These are phyloP conservation scores for Leishmania turanica DNA, from an alignment of 208 protist genomes.

Conservation along the genomic window DNA sequence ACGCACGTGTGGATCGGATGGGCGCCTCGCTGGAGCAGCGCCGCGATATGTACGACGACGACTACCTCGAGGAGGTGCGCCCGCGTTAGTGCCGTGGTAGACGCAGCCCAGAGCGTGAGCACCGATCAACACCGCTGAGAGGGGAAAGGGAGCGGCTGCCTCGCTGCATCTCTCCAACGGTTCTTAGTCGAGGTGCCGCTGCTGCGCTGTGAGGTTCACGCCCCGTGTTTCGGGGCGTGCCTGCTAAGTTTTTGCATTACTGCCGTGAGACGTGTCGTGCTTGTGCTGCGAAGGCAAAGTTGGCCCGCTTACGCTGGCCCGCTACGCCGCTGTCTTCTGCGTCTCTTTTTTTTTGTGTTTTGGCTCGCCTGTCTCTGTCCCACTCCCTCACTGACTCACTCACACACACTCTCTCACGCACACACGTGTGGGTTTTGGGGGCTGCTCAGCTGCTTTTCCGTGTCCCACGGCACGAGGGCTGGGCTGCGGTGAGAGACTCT, in stretches of 20 bases:
- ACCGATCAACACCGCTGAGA: neutral
- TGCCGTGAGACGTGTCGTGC: neutral
- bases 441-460: neutral
- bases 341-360: neutral
- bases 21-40: slow-evolving; percentile 65
- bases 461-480: neutral
- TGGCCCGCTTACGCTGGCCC: neutral
- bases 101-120: neutral
- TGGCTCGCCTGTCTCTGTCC: neutral
- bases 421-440: neutral
- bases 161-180: neutral
- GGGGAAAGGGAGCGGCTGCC: neutral
- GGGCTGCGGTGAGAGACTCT: neutral
- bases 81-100: slow-evolving; percentile 34
- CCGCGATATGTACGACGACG: slow-evolving; percentile 75
- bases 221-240: neutral
- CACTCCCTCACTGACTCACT: neutral
- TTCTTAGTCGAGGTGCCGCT: neutral
- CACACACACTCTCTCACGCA: neutral
- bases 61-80: slow-evolving; percentile 85
- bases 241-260: neutral
- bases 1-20: slow-evolving; percentile 62
- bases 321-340: neutral
- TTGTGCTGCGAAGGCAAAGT: neutral
- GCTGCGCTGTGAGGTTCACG: neutral